phyloP scores from a whole-genome alignment of 2,329 filamentous ascomycete species.

The Colletotrichum spaethianum region DNA sequence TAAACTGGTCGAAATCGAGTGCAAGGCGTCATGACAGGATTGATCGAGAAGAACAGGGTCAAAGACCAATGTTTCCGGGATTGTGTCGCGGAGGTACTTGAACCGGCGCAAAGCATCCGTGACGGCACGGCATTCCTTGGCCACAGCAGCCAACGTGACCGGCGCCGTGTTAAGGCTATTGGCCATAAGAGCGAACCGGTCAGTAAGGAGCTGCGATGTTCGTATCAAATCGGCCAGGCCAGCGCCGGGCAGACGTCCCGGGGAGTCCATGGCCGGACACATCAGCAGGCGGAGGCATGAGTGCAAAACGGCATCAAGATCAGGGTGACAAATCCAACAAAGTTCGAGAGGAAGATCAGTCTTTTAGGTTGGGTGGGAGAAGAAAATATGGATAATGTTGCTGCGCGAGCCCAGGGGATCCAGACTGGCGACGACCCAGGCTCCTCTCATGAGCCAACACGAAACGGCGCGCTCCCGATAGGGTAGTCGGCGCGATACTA shows the following conservation, averaged over 20 bases:
- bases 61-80: conserved; percentile 25
- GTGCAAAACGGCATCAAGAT: conserved; percentile 15
- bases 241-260: conserved; percentile 38
- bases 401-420: conserved; percentile 28
- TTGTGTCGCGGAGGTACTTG: conserved; percentile 21
- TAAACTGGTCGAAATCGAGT: conserved; percentile 29
- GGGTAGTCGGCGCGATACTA: conserved; percentile 34
- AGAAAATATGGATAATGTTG: conserved; percentile 20
- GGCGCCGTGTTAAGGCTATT: conserved; percentile 43
- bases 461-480: conserved; percentile 22
- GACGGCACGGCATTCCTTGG: conserved; percentile 41
- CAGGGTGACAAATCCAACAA: neutral
- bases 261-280: conserved; percentile 39
- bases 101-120: conserved; percentile 37
- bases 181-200: conserved; percentile 19
- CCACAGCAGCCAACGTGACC: conserved; percentile 42
- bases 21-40: conserved; percentile 33
- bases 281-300: conserved; percentile 30
- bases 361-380: conserved; percentile 23
- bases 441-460: conserved; percentile 10
- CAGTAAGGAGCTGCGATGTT: conserved; percentile 31
- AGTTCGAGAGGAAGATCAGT: conserved; percentile 15
- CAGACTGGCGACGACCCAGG: conserved; percentile 27
- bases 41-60: conserved; percentile 32
- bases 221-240: conserved; percentile 33